Evolutionary conservation across 495 filamentous ascomycete species (phyloP).

Genomic region (Neurospora sp.): DNA sequence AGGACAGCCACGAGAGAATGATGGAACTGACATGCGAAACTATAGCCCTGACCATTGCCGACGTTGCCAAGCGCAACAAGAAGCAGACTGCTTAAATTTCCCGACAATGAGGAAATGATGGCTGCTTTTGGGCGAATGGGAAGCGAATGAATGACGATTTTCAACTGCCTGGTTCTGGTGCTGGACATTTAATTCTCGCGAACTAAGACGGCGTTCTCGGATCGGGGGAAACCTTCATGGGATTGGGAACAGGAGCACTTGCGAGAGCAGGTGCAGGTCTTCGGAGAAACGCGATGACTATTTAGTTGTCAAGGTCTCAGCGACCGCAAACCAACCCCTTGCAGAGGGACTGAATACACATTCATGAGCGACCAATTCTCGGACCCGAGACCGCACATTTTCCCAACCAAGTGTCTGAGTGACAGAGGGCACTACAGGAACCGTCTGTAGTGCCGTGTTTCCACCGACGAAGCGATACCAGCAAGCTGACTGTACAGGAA

Average conservation of each 20-base stretch:
- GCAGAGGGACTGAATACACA: background rate
- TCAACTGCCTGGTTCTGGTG: background rate
- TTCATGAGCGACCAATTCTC: background rate
- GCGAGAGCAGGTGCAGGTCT: background rate
- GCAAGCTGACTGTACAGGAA: conserved; percentile 27
- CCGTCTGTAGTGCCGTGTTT: conserved; percentile 37
- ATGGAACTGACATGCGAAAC: background rate
- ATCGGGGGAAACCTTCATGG: background rate
- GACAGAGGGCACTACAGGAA: conserved; percentile 13
- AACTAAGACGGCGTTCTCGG: background rate
- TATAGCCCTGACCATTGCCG: conserved; percentile 37
- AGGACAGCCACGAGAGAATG: background rate
- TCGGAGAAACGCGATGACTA: background rate
- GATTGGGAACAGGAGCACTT: background rate
- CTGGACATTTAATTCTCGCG: background rate
- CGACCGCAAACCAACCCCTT: background rate
- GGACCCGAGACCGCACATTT: background rate
- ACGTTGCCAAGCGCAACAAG: conserved; percentile 39
- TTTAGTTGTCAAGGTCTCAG: background rate
- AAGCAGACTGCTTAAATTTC: background rate
- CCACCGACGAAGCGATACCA: conserved; percentile 21
- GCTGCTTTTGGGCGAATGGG: background rate
- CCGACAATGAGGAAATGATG: background rate
- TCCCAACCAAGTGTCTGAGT: background rate
- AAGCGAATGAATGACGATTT: background rate